Evolutionary conservation across 495 filamentous ascomycete genomes (phyloP).

Genomic region (Tuber umbilicatum): DNA sequence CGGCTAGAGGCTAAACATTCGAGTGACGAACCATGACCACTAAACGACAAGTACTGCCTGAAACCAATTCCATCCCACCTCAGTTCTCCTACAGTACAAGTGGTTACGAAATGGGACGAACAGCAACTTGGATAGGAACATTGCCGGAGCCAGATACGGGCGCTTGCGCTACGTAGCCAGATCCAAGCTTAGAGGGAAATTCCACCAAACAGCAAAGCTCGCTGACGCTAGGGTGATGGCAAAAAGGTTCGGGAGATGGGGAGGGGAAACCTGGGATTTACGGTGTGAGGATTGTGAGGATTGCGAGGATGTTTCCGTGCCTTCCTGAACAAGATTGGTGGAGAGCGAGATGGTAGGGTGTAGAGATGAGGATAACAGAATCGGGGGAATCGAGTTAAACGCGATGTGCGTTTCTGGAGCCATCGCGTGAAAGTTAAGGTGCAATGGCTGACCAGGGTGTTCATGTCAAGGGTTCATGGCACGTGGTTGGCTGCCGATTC

Average conservation of each 20-base stretch:
- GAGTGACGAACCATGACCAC: neutral
- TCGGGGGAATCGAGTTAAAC: neutral
- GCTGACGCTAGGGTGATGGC: neutral
- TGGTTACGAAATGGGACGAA: neutral
- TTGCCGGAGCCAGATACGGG: neutral
- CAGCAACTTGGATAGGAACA: no score
- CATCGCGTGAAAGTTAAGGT: no score
- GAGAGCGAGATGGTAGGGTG: no score
- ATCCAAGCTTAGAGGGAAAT: neutral
- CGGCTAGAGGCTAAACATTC: neutral
- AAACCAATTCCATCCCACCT: neutral
- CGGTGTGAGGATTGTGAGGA: neutral
- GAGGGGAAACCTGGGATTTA: neutral
- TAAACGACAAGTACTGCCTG: neutral
- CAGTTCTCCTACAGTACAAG: neutral
- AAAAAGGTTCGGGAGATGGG: neutral
- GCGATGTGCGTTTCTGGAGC: no score
- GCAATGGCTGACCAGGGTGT: neutral
- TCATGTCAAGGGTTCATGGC: neutral
- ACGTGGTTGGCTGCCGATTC: neutral
- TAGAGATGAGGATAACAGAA: neutral
- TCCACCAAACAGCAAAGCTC: neutral
- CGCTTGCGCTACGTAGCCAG: neutral
- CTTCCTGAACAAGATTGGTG: neutral
- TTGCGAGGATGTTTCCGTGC: neutral